These are phyloP conservation scores for Bidens hawaiensis DNA, from an alignment of 140 eudicot genomes.

Conservation along the genomic window DNA sequence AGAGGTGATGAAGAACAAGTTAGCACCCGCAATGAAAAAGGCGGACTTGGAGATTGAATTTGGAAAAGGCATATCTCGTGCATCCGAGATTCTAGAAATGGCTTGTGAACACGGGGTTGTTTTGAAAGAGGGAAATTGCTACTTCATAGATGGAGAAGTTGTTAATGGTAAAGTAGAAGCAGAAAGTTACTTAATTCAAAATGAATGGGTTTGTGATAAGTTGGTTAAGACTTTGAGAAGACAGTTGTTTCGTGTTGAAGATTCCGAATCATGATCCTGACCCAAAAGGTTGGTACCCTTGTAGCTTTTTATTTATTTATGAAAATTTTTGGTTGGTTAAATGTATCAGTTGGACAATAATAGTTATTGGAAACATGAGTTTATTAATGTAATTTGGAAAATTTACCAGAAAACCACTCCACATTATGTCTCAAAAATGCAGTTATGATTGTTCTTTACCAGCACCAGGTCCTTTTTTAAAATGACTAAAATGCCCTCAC, in stretches of 20 bases:
- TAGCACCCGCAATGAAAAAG: conserved; percentile 73
- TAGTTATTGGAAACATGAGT: conserved; percentile 5
- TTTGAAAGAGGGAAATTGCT: conserved; percentile 49
- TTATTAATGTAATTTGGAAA: not conserved
- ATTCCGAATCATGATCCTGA: conserved; percentile 24
- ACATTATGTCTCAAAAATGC: not conserved
- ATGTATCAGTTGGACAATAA: conserved; percentile 5
- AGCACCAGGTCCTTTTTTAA: not conserved
- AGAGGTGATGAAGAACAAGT: conserved; percentile 82
- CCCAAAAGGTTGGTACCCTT: not conserved
- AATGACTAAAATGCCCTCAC: not conserved
- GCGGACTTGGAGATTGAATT: conserved; percentile 69
- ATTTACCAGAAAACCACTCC: not conserved
- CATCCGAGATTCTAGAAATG: conserved; percentile 72
- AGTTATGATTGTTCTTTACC: not conserved
- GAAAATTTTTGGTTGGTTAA: not conserved
- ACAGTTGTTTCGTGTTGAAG: conserved; percentile 47
- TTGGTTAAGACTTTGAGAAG: conserved; percentile 53
- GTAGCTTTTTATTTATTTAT: not conserved
- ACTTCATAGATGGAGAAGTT: conserved; percentile 57
- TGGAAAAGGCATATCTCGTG: conserved; percentile 76
- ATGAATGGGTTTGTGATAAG: conserved; percentile 37
- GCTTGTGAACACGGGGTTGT: conserved; percentile 74
- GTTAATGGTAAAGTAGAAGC: conserved; percentile 48
- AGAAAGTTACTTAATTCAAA: conserved; percentile 53